A percentile compares a stretch with the other conserved stretches of the same genome.
Conservation (phyloP, 192 early-diverging fungal species). For the Linnemannia hyalina region DNA sequence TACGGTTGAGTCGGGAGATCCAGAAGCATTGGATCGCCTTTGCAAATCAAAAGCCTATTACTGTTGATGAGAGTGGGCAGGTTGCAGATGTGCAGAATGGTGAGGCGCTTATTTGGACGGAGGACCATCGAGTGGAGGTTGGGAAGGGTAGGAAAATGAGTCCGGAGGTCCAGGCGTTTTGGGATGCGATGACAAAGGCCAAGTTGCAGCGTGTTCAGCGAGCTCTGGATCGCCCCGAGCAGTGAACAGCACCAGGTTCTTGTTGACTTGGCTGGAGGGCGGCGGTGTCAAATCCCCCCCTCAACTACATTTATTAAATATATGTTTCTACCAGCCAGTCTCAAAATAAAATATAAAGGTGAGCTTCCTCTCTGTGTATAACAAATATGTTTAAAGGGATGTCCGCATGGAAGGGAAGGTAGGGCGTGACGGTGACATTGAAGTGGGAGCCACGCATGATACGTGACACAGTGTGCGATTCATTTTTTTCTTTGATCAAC, state of each 20-base stretch:
- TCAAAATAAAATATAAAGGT: too few species aligned
- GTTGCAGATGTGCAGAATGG: background rate
- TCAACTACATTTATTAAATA: too few species aligned
- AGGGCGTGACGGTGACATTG: too few species aligned
- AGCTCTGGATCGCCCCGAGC: background rate
- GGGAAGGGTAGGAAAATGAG: background rate
- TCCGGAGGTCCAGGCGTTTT: background rate
- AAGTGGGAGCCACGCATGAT: too few species aligned
- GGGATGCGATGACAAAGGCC: background rate
- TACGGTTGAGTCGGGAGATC: conserved; percentile 22
- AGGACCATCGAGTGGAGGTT: background rate
- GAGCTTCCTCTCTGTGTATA: too few species aligned
- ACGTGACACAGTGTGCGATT: too few species aligned
- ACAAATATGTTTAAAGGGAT: too few species aligned
- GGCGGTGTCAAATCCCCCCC: background rate
- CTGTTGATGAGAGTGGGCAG: background rate
- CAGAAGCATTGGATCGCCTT: conserved; percentile 33
- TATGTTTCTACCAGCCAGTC: too few species aligned
- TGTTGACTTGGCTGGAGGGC: too few species aligned
- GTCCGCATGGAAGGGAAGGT: too few species aligned
- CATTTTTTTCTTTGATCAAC: too few species aligned
- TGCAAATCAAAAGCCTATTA: conserved; percentile 14
- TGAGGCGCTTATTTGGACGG: conserved; percentile 1
- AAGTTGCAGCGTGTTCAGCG: background rate
- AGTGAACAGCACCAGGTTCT: background rate